Percentiles rank a stretch among this genome's conserved stretches.
Evolutionary conservation across 768 basidiomycete genomes (phyloP).

Genomic region (Trametes sanguinea): DNA sequence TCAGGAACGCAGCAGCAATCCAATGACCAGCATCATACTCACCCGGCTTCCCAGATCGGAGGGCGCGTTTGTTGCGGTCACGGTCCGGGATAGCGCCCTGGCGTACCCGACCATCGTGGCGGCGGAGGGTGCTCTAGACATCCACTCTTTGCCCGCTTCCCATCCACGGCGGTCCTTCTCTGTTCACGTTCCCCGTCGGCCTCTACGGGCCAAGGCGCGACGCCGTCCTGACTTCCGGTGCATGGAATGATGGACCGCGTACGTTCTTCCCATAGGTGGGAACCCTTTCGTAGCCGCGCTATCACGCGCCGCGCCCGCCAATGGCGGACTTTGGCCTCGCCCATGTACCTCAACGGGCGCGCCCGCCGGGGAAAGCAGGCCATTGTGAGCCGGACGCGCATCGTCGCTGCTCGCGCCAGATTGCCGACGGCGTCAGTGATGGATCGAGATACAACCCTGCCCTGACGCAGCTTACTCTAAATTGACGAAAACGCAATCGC

Average conservation of each 20-base stretch:
- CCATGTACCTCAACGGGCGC: constrained; percentile 5
- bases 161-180: not conserved
- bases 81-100: not conserved
- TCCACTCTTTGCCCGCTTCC: not conserved
- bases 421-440: not conserved
- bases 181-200: not conserved
- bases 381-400: not conserved
- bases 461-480: constrained; percentile 7
- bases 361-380: not conserved
- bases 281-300: not conserved
- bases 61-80: not conserved
- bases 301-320: not conserved
- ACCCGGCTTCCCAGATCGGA: not conserved
- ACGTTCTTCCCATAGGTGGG: constrained; percentile 8
- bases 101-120: constrained; percentile 20
- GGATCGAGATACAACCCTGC: not conserved
- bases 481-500: constrained; percentile 5
- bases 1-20: not conserved
- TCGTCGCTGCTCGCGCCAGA: not conserved
- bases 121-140: not conserved
- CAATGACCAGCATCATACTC: not conserved
- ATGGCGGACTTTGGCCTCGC: constrained; percentile 6
- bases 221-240: not conserved
- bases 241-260: constrained; percentile 2
- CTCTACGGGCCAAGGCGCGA: not conserved